phyloP scores from a whole-genome alignment of 352 stramenopile species.

The Aphanomyces cochlioides region DNA sequence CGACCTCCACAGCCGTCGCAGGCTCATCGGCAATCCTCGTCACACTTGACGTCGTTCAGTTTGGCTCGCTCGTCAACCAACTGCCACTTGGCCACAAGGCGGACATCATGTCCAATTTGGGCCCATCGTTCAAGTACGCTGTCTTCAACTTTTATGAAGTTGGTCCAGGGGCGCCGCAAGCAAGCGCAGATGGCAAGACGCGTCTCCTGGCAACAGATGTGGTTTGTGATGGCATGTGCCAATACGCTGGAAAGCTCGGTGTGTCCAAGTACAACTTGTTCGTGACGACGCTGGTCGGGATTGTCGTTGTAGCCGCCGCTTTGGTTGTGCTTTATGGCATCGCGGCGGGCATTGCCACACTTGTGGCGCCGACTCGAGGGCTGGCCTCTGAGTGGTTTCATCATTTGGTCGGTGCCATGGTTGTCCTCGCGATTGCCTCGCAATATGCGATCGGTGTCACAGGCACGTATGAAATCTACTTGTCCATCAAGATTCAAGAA shows the following conservation, averaged over 20 bases:
- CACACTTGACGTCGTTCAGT: constrained; percentile 17
- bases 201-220: background rate
- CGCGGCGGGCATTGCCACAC: constrained; percentile 45
- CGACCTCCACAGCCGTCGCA: background rate
- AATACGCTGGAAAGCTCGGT: constrained; percentile 66
- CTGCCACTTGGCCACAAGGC: constrained; percentile 3
- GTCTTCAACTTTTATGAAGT: constrained; percentile 37
- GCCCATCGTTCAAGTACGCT: background rate
- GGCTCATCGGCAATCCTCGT: background rate
- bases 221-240: constrained; percentile 57
- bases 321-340: constrained; percentile 54
- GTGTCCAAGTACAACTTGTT: constrained; percentile 76
- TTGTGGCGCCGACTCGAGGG: constrained; percentile 40
- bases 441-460: constrained; percentile 79
- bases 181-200: background rate
- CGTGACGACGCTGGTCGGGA: constrained; percentile 64
- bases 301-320: constrained; percentile 28
- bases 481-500: constrained; percentile 51
- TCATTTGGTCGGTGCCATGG: constrained; percentile 68
- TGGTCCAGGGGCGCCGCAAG: constrained; percentile 38
- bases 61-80: constrained; percentile 7
- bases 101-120: background rate
- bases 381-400: constrained; percentile 67
- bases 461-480: constrained; percentile 81
- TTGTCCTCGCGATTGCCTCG: constrained; percentile 80